Base-by-base conservation (phyloP, 1,284 basidiomycete genomes). In the Spongispora temasekensis region DNA sequence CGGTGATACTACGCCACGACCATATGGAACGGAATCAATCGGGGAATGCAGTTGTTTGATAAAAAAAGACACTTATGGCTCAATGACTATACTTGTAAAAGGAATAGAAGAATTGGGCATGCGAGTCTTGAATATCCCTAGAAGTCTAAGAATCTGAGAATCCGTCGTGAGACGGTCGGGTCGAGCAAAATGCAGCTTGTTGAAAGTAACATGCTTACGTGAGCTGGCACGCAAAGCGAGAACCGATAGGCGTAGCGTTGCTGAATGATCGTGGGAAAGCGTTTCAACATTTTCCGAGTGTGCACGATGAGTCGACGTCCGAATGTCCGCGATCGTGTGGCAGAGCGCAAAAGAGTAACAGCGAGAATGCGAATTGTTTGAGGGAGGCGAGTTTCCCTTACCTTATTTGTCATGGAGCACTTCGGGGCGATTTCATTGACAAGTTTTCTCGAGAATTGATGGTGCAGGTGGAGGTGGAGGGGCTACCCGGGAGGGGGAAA, bases 231-330 rank as follows among this genome's bases (percentile, higher is more conserved):
- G 13, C 25, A 25, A 32, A 17, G 40, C 28, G 48, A 56, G 56
- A 30, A 65, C 59, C 63, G 48, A 64, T 55, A 61, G 50, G 53
- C 58, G 34, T 65, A 51, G 28, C 15, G 46, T 19, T n/a, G 19
- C 35, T 10, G 52, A 46, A 65, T 58, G 62, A 54, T 15, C 37
- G 59, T 67, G 64, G 27, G 56, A 65, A 48, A 28, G 23, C 25
- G 55, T 32, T 54, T 64, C 23, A 52, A 60, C 35, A 8, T 35
- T 34, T 53, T 28, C 19, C 37, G 28, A 27, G 19, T 19, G 31
- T 21, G n/a, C n/a, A n/a, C 27, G 7, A 58, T 32, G 25, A 32
- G 25, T n/a, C n/a, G n/a, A n/a, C n/a, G n/a, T n/a, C n/a, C n/a
- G 44, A n/a, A 19, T 12, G n/a, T 19, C 25, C 5, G 37, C 15